A percentile compares a stretch with the other conserved stretches of the same genome.
These are phyloP conservation scores for Gentiana macrophylla DNA, from an alignment of 257 asterid genomes.

Conservation along the genomic window DNA sequence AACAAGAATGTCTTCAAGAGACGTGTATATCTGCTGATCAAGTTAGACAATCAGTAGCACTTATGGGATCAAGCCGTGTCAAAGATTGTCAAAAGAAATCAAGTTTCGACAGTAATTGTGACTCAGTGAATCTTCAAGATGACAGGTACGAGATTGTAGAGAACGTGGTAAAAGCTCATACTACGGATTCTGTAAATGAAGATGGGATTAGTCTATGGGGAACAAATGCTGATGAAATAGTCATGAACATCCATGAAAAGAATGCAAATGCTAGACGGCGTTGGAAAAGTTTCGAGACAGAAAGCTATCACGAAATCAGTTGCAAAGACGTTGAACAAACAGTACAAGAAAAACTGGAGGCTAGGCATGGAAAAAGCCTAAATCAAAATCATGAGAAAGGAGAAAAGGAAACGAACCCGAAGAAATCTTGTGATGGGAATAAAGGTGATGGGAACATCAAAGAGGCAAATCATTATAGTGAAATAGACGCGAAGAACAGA, in stretches of 20 bases:
- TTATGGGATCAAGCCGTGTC: slow-evolving; percentile 14
- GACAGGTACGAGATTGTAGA: slow-evolving; percentile 20
- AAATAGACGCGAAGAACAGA: slow-evolving; percentile 17
- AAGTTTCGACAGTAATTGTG: slow-evolving; percentile 17
- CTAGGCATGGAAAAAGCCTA: slow-evolving; percentile 25
- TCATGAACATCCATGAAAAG: slow-evolving; percentile 17
- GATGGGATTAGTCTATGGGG: slow-evolving; percentile 14
- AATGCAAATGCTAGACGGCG: slow-evolving; percentile 21
- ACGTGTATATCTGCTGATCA: slow-evolving; percentile 12
- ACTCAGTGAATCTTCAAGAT: slow-evolving; percentile 15
- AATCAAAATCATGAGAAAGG: slow-evolving; percentile 11
- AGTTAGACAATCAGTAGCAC: slow-evolving; percentile 18
- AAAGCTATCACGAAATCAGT: slow-evolving; percentile 25
- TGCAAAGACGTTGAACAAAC: slow-evolving; percentile 20
- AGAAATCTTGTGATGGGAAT: slow-evolving; percentile 8
- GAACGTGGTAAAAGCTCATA: slow-evolving; percentile 17
- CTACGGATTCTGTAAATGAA: slow-evolving; percentile 19
- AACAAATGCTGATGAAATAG: slow-evolving; percentile 18
- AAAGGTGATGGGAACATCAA: slow-evolving; percentile 12
- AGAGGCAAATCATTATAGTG: slow-evolving; percentile 12
- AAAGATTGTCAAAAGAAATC: slow-evolving; percentile 22
- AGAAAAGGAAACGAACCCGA: slow-evolving; percentile 11
- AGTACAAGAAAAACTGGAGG: slow-evolving; percentile 18
- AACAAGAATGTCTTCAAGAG: slow-evolving; percentile 14
- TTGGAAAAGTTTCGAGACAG: slow-evolving; percentile 15